phyloP scores from a whole-genome alignment of 2,329 filamentous ascomycete species.

The Tolypocladium pustulatum region DNA sequence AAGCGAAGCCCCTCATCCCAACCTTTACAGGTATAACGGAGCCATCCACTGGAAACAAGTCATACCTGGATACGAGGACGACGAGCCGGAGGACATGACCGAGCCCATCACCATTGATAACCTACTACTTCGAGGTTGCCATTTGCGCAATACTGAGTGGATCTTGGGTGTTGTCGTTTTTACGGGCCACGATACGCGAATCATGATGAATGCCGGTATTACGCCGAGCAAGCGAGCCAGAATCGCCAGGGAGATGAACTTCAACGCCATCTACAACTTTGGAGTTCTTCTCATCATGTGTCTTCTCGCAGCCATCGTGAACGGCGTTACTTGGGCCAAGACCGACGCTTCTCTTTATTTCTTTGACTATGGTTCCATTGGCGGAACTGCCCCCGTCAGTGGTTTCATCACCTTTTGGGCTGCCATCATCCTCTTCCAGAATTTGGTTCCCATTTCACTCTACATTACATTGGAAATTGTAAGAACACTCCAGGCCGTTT shows the following conservation, averaged over 20 bases:
- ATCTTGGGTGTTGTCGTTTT: conserved; percentile 84
- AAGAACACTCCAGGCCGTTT: conserved; percentile 82
- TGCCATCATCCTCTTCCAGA: conserved; percentile 89
- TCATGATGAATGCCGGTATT: conserved; percentile 96
- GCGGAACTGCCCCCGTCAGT: conserved; percentile 61
- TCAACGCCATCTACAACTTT: conserved; percentile 97
- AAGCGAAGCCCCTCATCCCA: conserved; percentile 83
- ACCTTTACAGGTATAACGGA: conserved; percentile 90
- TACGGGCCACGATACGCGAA: conserved; percentile 93
- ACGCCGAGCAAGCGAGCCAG: conserved; percentile 89
- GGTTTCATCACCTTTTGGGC: conserved; percentile 98
- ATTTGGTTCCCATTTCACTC: conserved; percentile 96
- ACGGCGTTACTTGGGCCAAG: conserved; percentile 72
- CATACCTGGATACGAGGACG: conserved; percentile 50
- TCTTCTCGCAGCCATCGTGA: conserved; percentile 70
- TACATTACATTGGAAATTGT: conserved; percentile 98
- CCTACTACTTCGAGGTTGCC: conserved; percentile 83
- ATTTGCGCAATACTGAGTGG: conserved; percentile 93
- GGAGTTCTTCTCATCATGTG: conserved; percentile 83
- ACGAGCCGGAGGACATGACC: conserved; percentile 64
- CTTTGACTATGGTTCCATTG: conserved; percentile 82
- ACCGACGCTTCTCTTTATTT: conserved; percentile 62
- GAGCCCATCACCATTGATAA: conserved; percentile 96
- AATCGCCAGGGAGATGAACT: conserved; percentile 89
- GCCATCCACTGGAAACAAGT: conserved; percentile 79